Conservation (phyloP, 495 filamentous ascomycete genomes). For the Penicillium goetzii region DNA sequence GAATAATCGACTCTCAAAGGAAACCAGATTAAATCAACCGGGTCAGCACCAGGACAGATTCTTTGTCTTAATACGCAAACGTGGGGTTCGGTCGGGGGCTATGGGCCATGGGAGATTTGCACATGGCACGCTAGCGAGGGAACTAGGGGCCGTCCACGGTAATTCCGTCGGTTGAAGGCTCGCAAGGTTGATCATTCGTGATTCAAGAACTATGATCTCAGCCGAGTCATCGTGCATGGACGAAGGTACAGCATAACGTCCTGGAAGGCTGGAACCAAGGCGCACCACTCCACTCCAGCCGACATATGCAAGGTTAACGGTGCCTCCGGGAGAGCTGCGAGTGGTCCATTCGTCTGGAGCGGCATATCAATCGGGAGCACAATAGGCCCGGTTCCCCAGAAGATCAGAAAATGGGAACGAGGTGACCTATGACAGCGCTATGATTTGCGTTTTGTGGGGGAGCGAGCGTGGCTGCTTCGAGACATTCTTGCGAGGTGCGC, state of each 20-base stretch:
- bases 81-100: conserved; percentile 2
- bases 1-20: background rate
- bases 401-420: background rate
- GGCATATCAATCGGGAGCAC: conserved; percentile 15
- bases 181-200: background rate
- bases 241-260: conserved; percentile 1
- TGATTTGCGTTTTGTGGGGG: conserved; percentile 4
- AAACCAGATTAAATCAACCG: background rate
- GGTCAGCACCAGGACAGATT: background rate
- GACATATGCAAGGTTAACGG: background rate
- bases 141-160: background rate
- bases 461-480: conserved; percentile 24
- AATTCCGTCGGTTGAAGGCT: background rate
- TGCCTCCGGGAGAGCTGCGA: conserved; percentile 4
- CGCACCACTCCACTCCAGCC: background rate
- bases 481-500: conserved; percentile 42
- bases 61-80: background rate
- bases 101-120: background rate
- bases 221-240: background rate
- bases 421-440: conserved; percentile 10
- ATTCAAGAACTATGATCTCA: background rate
- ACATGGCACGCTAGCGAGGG: conserved; percentile 10
- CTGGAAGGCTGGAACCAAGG: background rate
- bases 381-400: conserved; percentile 12
- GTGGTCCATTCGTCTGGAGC: conserved; percentile 10